phyloP scores from a whole-genome alignment of 2,329 filamentous ascomycete genomes.

The Hirsutella minnesotensis region DNA sequence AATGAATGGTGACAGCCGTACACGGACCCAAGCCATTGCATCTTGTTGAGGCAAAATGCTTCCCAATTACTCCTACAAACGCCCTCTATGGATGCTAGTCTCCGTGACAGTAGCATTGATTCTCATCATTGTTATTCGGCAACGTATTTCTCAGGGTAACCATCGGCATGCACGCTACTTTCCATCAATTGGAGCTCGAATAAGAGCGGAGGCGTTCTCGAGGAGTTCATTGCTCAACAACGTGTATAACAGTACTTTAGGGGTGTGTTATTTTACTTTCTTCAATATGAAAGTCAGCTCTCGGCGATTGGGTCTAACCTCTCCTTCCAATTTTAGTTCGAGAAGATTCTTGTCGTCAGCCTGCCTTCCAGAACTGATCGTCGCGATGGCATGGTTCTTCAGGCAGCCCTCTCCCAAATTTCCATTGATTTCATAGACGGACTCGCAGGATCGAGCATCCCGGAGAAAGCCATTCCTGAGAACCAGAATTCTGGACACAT shows the following conservation, averaged over 20 bases:
- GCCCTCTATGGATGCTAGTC: too few relatives aligned
- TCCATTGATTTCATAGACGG: slow-evolving; percentile 34
- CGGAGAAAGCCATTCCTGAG: slow-evolving; percentile 23
- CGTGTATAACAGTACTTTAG: slow-evolving; percentile 2
- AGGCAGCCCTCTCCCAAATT: slow-evolving; percentile 31
- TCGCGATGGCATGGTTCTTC: slow-evolving; percentile 35
- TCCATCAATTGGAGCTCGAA: not conserved
- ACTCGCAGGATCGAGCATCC: slow-evolving; percentile 23
- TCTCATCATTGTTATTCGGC: too few relatives aligned
- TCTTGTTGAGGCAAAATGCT: too few relatives aligned
- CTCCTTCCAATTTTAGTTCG: slow-evolving; percentile 30
- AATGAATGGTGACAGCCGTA: too few relatives aligned
- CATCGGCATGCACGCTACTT: too few relatives aligned
- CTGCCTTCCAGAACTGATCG: slow-evolving; percentile 38
- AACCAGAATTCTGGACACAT: slow-evolving; percentile 18
- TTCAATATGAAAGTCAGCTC: not conserved
- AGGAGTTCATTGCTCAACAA: not conserved
- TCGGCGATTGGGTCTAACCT: not conserved
- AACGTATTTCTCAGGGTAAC: too few relatives aligned
- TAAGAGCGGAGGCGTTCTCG: not conserved
- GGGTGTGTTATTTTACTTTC: too few relatives aligned
- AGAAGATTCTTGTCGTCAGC: slow-evolving; percentile 39
- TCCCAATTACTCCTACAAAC: too few relatives aligned
- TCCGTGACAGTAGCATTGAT: too few relatives aligned
- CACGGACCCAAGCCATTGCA: too few relatives aligned